phyloP scores from a whole-genome alignment of 441 rosid genomes.

The Viola pubescens region DNA sequence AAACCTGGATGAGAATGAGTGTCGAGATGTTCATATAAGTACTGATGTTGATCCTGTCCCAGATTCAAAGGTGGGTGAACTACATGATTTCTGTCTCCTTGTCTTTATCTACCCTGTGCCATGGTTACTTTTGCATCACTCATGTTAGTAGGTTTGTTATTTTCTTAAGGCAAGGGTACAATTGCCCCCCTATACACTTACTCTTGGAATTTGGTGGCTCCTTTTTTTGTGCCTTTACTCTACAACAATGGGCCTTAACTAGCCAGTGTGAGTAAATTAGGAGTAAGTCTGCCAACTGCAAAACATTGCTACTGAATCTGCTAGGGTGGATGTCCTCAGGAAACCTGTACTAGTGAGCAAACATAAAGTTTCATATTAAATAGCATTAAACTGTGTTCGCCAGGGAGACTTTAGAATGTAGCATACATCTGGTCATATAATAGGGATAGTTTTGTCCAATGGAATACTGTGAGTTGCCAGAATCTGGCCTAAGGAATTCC shows the following conservation, averaged over 20 bases:
- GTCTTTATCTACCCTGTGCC: slow-evolving; percentile 1
- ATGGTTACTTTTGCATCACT: slow-evolving; percentile 3
- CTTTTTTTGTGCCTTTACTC: neutral
- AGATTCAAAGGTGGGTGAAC: slow-evolving; percentile 32
- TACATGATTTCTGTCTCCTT: neutral
- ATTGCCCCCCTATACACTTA: neutral
- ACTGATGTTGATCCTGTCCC: slow-evolving; percentile 31
- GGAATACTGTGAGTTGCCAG: neutral
- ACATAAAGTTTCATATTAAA: too few relatives aligned
- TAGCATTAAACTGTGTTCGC: too few relatives aligned
- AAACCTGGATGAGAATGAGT: slow-evolving; percentile 46
- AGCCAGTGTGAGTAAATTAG: neutral
- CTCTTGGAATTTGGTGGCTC: neutral
- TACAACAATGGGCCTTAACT: neutral
- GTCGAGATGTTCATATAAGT: slow-evolving; percentile 50
- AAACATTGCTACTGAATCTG: neutral
- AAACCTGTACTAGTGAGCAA: too few relatives aligned
- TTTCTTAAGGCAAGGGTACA: neutral
- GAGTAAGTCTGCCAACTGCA: neutral
- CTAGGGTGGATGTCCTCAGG: too few relatives aligned
- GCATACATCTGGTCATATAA: neutral
- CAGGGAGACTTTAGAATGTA: too few relatives aligned
- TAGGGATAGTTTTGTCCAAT: neutral
- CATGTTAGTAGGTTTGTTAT: neutral
- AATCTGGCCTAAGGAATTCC: neutral